phyloP scores from a whole-genome alignment of 176 grass and related monocot genomes.

The Raddia distichophylla region DNA sequence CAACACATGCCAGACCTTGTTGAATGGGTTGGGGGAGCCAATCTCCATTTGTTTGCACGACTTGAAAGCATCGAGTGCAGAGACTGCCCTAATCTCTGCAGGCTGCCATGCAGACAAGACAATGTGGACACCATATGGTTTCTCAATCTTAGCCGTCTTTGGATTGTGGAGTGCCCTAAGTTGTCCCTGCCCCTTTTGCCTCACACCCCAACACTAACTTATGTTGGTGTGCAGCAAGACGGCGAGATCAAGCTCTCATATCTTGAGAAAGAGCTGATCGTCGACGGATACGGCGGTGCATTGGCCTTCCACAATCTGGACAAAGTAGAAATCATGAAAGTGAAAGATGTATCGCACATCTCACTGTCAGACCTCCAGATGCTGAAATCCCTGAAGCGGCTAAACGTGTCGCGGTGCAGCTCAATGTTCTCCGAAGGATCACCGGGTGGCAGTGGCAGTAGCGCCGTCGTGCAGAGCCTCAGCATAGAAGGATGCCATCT shows the following conservation, averaged over 20 bases:
- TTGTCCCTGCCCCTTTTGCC: neutral
- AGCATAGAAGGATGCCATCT: accelerated
- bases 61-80: neutral
- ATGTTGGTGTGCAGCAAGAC: accelerated
- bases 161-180: accelerated
- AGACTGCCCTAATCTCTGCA: neutral
- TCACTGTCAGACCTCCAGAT: neutral
- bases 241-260: accelerated
- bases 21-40: neutral
- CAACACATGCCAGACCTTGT: neutral
- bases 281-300: neutral
- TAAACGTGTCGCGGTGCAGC: neutral
- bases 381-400: neutral
- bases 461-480: neutral
- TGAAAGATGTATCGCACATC: neutral
- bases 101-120: neutral
- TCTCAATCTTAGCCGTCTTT: neutral
- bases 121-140: neutral
- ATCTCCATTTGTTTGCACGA: neutral
- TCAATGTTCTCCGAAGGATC: neutral
- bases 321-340: accelerated
- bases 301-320: conserved; percentile 13
- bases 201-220: neutral
- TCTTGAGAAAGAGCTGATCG: neutral
- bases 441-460: too few species aligned